phyloP scores from a whole-genome alignment of 2,329 filamentous ascomycete genomes.

The Ceratocystis papillata region DNA sequence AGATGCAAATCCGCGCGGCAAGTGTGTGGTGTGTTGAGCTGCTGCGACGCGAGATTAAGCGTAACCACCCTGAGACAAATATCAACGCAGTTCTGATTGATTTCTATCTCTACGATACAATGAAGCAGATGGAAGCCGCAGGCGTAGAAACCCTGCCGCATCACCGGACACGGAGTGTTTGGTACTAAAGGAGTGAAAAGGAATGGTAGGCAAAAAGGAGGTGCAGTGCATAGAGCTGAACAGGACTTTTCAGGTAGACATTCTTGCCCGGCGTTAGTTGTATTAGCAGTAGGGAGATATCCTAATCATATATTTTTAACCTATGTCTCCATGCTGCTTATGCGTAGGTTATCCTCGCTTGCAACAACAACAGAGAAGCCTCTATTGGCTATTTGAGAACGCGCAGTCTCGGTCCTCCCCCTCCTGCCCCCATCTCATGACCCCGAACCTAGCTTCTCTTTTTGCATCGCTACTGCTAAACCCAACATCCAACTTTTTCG shows the following conservation, averaged over 20 bases:
- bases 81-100: conserved; percentile 89
- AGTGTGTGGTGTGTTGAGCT: conserved; percentile 96
- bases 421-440: not conserved
- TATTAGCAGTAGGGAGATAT: too few relatives aligned
- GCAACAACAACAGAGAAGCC: conserved; percentile 73
- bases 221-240: not conserved
- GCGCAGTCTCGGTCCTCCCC: not conserved
- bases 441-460: not conserved
- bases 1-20: conserved; percentile 78
- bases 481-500: not conserved
- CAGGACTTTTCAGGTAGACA: not conserved
- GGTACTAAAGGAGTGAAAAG: conserved; percentile 53
- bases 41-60: conserved; percentile 68
- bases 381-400: conserved; percentile 81
- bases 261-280: not conserved
- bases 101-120: conserved; percentile 91
- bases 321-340: conserved; percentile 41
- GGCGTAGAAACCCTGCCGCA: conserved; percentile 59
- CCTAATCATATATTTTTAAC: too few relatives aligned
- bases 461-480: not conserved
- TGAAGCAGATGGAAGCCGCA: conserved; percentile 67
- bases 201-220: not conserved
- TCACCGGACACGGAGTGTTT: conserved; percentile 85
- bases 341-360: conserved; percentile 51
- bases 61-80: conserved; percentile 56